These are phyloP conservation scores for Magnusiomyces magnusii DNA, from an alignment of 1,139 yeast species.

Conservation along the genomic window DNA sequence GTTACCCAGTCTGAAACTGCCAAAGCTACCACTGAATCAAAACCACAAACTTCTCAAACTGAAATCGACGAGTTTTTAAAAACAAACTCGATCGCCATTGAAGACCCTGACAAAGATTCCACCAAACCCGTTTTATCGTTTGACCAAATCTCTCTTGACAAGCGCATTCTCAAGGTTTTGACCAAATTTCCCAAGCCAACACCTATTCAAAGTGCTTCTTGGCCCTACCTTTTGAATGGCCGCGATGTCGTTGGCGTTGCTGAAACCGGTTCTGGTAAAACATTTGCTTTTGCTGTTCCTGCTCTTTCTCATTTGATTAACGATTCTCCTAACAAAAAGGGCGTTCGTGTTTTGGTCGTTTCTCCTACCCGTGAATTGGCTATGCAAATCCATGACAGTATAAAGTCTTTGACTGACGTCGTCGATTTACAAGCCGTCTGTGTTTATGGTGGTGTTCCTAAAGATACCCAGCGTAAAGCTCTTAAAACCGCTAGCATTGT, in stretches of 20 bases:
- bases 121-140: constrained; percentile 70
- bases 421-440: constrained; percentile 69
- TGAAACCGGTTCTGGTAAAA: constrained; percentile 97
- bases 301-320: constrained; percentile 62
- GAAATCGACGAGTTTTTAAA: constrained; percentile 56
- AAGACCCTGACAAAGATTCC: constrained; percentile 47
- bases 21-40: too few relatives aligned
- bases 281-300: constrained; percentile 96
- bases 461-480: constrained; percentile 76
- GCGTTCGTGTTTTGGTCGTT: constrained; percentile 70
- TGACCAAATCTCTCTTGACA: constrained; percentile 50
- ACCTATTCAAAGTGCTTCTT: constrained; percentile 93
- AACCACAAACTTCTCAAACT: constrained; percentile 36
- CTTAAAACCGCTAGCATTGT: constrained; percentile 64
- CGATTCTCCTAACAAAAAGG: constrained; percentile 30
- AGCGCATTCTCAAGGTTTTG: constrained; percentile 49
- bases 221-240: constrained; percentile 83
- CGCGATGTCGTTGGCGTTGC: constrained; percentile 96
- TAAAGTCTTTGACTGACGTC: constrained; percentile 55
- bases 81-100: constrained; percentile 72
- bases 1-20: too few relatives aligned
- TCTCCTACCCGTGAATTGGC: constrained; percentile 98
- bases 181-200: constrained; percentile 81
- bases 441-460: constrained; percentile 96
- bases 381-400: constrained; percentile 82